Base-by-base conservation (phyloP, 441 rosid genomes). In the Flueggea neowawraea region DNA sequence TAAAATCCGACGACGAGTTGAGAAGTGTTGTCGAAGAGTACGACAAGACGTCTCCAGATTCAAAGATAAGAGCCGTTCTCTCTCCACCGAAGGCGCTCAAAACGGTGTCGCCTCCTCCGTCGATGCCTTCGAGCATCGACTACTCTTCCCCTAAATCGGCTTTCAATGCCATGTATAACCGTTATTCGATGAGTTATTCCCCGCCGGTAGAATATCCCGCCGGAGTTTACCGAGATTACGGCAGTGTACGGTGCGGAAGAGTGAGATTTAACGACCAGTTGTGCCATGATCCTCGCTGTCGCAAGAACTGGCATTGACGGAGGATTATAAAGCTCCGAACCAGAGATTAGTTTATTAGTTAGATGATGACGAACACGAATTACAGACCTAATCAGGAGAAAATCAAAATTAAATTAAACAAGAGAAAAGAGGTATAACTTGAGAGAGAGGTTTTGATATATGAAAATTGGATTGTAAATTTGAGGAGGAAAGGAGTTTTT, bases 1-100 rank as follows among this genome's bases (percentile, higher is more conserved):
- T 93, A 12, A 93, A 73, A 49, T 88, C 95, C n/a, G 91, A 86
- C 2, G 97, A 88, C 49, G 95, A 90, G 16, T 64, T 93, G 61
- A 57, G 74, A 7, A 76, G 64, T 62, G 65, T 90, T 43, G 53
- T 90, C 2, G 82, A 86, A 58, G 88, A 78, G 47, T 94, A 90
- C 74, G 84, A 84, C n/a, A 67, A 75, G 28, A 72, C 70, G 0
- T 62, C 69, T 47, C 65, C 82, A 6, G 76, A 64, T 59, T 33
- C 77, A 9, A 80, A 87, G 65, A 82, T 90, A 74, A 78, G 86
- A 58, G 90, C 96, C 6, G 65, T 93, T 58, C 75, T 90, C 31
- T 73, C 82, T 3, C 75, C 85, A 11, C 83, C 84, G 0, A 81
- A 78, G 8, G 76, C 83, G 10, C 75, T 73, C 54, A 80, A 76